Conservation (phyloP, 345 rosid genomes). For the Rhizophora apiculata region DNA sequence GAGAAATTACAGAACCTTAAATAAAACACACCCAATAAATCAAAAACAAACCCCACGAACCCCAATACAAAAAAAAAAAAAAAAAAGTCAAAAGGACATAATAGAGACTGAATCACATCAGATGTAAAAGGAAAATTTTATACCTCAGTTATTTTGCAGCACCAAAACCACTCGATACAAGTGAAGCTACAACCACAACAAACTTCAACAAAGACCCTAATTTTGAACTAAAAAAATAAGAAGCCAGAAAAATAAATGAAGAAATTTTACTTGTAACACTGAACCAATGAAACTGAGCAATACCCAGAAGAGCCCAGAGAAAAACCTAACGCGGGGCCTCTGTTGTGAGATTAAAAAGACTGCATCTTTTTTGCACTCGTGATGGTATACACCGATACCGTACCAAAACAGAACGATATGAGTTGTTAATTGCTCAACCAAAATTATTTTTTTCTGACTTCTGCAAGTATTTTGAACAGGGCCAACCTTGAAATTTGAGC, state of each 20-base stretch:
- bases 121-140: not conserved
- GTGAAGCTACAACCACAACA: not conserved
- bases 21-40: not conserved
- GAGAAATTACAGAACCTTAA: not conserved
- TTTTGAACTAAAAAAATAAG: not conserved
- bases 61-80: not conserved
- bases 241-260: not conserved
- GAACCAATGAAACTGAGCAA: not conserved
- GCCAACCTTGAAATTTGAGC: slow-evolving; percentile 26
- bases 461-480: slow-evolving; percentile 10
- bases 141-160: not conserved
- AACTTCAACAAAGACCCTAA: not conserved
- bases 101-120: not conserved
- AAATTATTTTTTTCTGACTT: not conserved
- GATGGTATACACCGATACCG: not conserved
- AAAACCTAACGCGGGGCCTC: slow-evolving; percentile 10
- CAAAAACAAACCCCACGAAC: not conserved
- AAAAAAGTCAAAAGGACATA: not conserved
- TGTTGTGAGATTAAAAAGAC: slow-evolving; percentile 4
- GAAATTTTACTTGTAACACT: not conserved
- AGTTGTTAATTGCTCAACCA: not conserved
- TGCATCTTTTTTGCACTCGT: not conserved
- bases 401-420: not conserved
- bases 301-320: slow-evolving; percentile 1
- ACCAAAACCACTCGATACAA: not conserved